A percentile compares a stretch with the other conserved stretches of the same genome.
Conservation (phyloP, 441 rosid genomes). For the Pelargonium australe region DNA sequence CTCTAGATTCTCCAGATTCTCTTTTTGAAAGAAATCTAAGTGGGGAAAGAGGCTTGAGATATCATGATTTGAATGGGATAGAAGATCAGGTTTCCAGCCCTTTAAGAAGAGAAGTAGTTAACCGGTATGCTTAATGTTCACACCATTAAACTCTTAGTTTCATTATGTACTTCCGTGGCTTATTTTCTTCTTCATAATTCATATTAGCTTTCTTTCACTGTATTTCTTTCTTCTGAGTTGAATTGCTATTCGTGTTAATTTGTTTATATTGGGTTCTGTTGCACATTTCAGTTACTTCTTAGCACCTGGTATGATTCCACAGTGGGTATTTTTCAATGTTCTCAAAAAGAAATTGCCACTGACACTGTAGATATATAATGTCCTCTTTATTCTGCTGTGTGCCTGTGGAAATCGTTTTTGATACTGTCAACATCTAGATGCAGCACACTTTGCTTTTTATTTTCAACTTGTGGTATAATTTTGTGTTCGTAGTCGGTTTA, state of each 20-base stretch:
- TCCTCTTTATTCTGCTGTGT: background rate
- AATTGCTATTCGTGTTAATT: background rate
- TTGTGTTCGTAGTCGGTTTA: background rate
- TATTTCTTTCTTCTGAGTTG: background rate
- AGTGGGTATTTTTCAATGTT: background rate
- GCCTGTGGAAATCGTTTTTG: background rate
- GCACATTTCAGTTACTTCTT: constrained; percentile 4
- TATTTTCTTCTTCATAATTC: constrained; percentile 1
- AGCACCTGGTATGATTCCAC: background rate
- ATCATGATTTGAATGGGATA: constrained; percentile 34
- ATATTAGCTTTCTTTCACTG: background rate
- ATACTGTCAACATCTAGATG: background rate
- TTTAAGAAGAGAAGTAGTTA: constrained; percentile 41
- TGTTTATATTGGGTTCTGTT: background rate
- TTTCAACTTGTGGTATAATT: constrained; percentile 1
- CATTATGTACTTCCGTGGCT: background rate
- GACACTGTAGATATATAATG: background rate
- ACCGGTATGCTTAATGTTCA: constrained; percentile 32
- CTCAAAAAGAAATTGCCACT: background rate
- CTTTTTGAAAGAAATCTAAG: constrained; percentile 24
- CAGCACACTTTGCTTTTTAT: background rate
- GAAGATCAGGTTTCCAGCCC: constrained; percentile 36
- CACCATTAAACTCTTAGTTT: constrained; percentile 5
- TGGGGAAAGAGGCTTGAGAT: constrained; percentile 35
- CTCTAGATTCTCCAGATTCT: constrained; percentile 27